Evolutionary conservation across 106 monocot species (phyloP).

Genomic region (Dendrobium huoshanense): DNA sequence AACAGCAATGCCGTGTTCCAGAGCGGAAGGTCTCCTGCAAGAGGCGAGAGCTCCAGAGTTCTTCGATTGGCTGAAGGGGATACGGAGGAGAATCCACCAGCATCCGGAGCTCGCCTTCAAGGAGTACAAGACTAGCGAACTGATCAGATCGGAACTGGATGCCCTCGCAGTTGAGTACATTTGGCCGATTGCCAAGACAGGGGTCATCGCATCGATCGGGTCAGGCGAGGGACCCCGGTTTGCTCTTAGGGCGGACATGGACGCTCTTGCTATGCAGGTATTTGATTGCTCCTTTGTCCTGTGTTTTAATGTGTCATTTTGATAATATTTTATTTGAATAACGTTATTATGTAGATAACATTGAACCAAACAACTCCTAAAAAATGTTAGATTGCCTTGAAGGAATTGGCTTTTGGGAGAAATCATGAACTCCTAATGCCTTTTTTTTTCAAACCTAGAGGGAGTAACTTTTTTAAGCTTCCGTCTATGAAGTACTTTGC

Average conservation of each 20-base stretch:
- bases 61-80: slow-evolving; percentile 39
- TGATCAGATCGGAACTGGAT: slow-evolving; percentile 56
- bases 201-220: slow-evolving; percentile 64
- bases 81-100: slow-evolving; percentile 64
- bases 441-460: too few relatives aligned
- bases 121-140: slow-evolving; percentile 55
- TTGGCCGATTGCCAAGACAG: slow-evolving; percentile 70
- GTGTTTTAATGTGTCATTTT: background rate
- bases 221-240: slow-evolving; percentile 50
- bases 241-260: slow-evolving; percentile 66
- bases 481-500: too few relatives aligned
- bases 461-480: too few relatives aligned
- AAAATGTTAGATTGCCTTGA: too few relatives aligned
- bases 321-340: background rate
- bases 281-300: background rate
- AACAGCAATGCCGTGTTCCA: background rate
- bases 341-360: too few relatives aligned
- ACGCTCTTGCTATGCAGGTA: slow-evolving; percentile 63
- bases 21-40: slow-evolving; percentile 7
- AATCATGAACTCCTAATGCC: too few relatives aligned
- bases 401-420: too few relatives aligned
- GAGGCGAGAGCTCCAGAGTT: slow-evolving; percentile 29
- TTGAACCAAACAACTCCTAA: too few relatives aligned
- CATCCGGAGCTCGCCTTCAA: slow-evolving; percentile 66
- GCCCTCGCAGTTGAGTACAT: slow-evolving; percentile 49